Evolutionary conservation across 768 basidiomycete genomes (phyloP), one percentile per base, ranked within the genome.

Genomic region (Nevesoporus exiguus): DNA sequence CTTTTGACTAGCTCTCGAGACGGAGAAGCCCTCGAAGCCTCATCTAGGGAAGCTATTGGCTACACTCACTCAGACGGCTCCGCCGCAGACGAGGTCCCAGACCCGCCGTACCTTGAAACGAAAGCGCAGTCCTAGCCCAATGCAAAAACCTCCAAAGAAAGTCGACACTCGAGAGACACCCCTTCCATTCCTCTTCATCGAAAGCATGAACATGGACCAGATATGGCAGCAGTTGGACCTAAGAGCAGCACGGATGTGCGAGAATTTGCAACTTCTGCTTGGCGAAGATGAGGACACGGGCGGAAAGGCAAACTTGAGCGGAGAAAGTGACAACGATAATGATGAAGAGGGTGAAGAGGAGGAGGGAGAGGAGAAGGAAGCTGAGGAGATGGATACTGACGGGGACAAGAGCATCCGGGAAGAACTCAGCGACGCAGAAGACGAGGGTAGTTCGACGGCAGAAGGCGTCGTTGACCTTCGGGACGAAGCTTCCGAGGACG

Each of bases 211-310:
- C 60, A 79, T 82, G 22, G 90, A 91, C 52, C 94, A 96, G 68
- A 76, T 98, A 25, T 99, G 96, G 96, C 86, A 86, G 37, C 96
- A 99, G 73, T 70, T 98, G 51, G 96, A 98, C 65, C 75, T 99
- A 50, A 77, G 91, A 41, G 76, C 85, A 15, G 80, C 83, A 56
- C 80, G 78, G 42, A 74, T 98, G 22, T 88, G 86, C 56, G 79
- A 80, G 39, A 79, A 88, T 47, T 72, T 96, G 39, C 80, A 88
- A 45, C 78, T 84, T 34, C 73, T 93, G 19, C 83, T 84, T 51
- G 83, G 79, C 25, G 77, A 76, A 8, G 70, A 62, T n/a, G 74
- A 72, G 15, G 67, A 60, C 17, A 74, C 69, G 57, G 69, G 21
- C 29, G 37, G 34, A 44, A 34, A 68, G 2, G 61, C 58, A 42